Base-by-base conservation (phyloP, 805 yeast genomes). In the Suhomyces kilbournensis region DNA sequence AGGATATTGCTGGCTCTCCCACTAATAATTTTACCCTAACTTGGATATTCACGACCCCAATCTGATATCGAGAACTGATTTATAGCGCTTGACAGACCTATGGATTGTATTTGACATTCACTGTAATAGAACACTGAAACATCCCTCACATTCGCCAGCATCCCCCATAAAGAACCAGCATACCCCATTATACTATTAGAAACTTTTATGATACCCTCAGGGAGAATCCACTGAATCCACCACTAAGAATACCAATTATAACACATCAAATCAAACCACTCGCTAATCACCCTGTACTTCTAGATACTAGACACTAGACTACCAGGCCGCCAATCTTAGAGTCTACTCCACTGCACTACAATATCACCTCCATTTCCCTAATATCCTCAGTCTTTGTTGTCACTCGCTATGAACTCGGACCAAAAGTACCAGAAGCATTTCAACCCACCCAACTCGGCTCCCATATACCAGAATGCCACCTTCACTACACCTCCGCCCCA, bases 401-500 rank as follows among this genome's bases (percentile, higher is more conserved):
- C 42, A 19, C 23, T 38, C 42, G 42, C 42, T 38, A 38, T 38
- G 42, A 38, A 38, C 6, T 19, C 20, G 14, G 42, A 38, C 23
- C 42, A 17, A 6, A 19, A 17, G 9, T 17, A 38, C 22, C 42
- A 38, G 22, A 15, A 38, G 23, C 23, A 10, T 17, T 17, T 19
- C 23, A 38, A 38, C 23, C 23, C 14, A 17, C 20, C 23, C 20
- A 5, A 38, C 17, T 38, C 42, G 10, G 23, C 42, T 19, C 42
- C 42, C 22, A 38, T 38, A 17, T 38, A 38, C 42, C 42, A 38
- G n/a, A 38, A 9, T 19, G 23, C 42, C 14, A 38, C 20, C 42
- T 38, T 38, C 49, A 35, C 49, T 38, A 47, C 49, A 5, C 49
- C 49, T 10, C 49, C 49, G 10, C 23, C 44, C 35, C 25, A 25